Percentiles rank a stretch among this genome's conserved stretches.
Conservation (phyloP, 306 rosid genomes). For the Rosa rugosa region DNA sequence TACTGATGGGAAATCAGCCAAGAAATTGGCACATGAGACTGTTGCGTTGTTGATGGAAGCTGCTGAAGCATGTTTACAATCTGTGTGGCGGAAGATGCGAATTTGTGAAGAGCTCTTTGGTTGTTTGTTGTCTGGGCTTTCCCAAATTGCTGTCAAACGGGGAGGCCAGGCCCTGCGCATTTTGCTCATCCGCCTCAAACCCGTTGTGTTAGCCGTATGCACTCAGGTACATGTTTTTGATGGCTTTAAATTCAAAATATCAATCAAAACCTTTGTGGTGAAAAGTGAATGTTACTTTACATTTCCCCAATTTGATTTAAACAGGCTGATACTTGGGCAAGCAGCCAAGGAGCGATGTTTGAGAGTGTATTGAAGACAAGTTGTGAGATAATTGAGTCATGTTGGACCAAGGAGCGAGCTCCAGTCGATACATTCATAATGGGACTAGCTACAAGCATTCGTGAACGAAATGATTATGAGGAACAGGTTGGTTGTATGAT, state of each 20-base stretch:
- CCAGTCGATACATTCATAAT: conserved; percentile 94
- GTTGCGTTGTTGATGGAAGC: conserved; percentile 92
- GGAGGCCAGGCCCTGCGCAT: conserved; percentile 95
- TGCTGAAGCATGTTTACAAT: conserved; percentile 89
- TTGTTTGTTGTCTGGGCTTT: conserved; percentile 75
- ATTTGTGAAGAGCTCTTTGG: conserved; percentile 84
- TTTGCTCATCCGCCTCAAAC: conserved; percentile 92
- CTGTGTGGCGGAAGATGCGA: conserved; percentile 89
- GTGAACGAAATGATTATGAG: conserved; percentile 85
- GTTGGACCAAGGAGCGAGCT: conserved; percentile 95
- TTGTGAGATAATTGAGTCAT: conserved; percentile 82
- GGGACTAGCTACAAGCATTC: conserved; percentile 96
- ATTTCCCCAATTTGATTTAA: conserved; percentile 25
- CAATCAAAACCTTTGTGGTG: conserved; percentile 17
- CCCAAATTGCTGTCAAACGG: conserved; percentile 75
- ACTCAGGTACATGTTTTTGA: conserved; percentile 60
- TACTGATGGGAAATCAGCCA: conserved; percentile 71
- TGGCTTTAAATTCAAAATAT: conserved; percentile 20
- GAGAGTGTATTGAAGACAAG: conserved; percentile 85
- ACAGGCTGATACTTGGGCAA: conserved; percentile 90
- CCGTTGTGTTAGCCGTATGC: conserved; percentile 84
- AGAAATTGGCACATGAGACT: conserved; percentile 85
- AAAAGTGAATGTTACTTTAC: conserved; percentile 14
- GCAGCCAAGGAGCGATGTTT: conserved; percentile 82
- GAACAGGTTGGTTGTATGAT: conserved; percentile 66